phyloP scores from a whole-genome alignment of 129 eudicot genomes.

The Lactuca saligna region DNA sequence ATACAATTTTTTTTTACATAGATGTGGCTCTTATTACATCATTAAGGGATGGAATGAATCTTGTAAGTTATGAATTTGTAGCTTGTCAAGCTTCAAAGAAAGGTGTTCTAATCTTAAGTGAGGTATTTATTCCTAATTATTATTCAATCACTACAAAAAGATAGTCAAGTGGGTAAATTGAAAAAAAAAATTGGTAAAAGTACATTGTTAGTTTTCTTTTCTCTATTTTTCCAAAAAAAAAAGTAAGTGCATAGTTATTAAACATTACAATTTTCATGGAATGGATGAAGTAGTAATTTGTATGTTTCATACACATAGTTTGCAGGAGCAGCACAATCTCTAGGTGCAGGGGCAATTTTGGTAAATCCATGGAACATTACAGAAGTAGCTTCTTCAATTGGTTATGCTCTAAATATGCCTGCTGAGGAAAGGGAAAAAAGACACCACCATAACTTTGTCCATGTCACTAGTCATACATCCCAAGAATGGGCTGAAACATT shows the following conservation, averaged over 20 bases:
- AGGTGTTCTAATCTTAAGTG: slow-evolving; percentile 86
- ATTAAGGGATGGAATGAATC: slow-evolving; percentile 90
- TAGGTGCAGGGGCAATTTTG: slow-evolving; percentile 88
- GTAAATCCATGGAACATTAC: slow-evolving; percentile 91
- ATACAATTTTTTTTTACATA: slow-evolving; percentile 16
- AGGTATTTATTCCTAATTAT: slow-evolving; percentile 43
- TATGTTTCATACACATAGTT: slow-evolving; percentile 42
- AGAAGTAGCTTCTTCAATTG: slow-evolving; percentile 82
- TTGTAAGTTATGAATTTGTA: slow-evolving; percentile 85
- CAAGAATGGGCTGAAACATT: slow-evolving; percentile 94
- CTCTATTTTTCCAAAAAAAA: too few species aligned
- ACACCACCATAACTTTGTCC: slow-evolving; percentile 70
- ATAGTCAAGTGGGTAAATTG: too few species aligned
- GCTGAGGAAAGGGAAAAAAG: slow-evolving; percentile 83
- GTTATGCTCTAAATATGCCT: slow-evolving; percentile 76
- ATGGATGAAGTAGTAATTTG: not conserved
- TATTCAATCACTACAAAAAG: too few species aligned
- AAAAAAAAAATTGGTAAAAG: too few species aligned
- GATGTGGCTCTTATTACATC: slow-evolving; percentile 89
- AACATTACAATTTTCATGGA: not conserved
- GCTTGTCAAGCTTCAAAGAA: slow-evolving; percentile 86
- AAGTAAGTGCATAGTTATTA: too few species aligned
- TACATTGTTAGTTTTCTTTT: too few species aligned
- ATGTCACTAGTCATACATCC: slow-evolving; percentile 77
- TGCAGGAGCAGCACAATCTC: slow-evolving; percentile 96